Evolutionary conservation across 768 basidiomycete genomes (phyloP).

Genomic region (Mrakia gelida): DNA sequence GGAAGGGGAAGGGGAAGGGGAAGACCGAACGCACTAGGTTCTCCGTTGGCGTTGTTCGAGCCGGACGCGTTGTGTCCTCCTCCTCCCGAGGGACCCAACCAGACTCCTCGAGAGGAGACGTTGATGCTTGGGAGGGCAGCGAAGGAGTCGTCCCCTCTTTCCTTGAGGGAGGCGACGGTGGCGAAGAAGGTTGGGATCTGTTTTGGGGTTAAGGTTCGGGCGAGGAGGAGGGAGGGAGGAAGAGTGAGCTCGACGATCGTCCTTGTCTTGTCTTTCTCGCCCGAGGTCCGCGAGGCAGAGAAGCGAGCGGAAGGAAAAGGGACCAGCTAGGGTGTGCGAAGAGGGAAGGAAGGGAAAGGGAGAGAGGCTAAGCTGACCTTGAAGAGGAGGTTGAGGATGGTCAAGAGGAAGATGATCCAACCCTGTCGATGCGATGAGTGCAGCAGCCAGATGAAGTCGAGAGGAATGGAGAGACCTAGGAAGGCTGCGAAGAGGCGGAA

Average conservation of each 20-base stretch:
- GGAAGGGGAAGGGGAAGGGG: neutral
- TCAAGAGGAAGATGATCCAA: conserved; percentile 14
- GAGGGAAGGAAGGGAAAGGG: no score
- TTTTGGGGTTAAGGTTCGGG: no score
- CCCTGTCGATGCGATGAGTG: conserved; percentile 1
- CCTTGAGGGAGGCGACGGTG: conserved; percentile 9
- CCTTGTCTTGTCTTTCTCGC: neutral
- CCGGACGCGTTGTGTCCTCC: neutral
- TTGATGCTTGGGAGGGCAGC: conserved; percentile 17
- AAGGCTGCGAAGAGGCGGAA: conserved; percentile 27
- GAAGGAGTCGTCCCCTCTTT: conserved; percentile 25
- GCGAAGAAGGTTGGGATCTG: conserved; percentile 24
- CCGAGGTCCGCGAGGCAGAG: neutral
- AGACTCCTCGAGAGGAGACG: conserved; percentile 26
- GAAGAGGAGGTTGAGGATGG: conserved; percentile 19
- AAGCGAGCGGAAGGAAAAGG: neutral
- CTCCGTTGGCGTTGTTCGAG: neutral
- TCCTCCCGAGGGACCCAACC: neutral
- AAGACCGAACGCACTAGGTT: neutral
- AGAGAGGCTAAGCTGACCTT: conserved; percentile 9
- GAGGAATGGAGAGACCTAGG: conserved; percentile 15
- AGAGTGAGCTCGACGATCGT: neutral
- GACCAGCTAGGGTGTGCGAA: neutral
- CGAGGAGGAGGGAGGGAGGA: neutral
- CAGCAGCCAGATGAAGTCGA: conserved; percentile 28